Percentiles rank a stretch among this genome's conserved stretches.
These are phyloP conservation scores for Globisporangium recalcitrans DNA, from an alignment of 352 stramenopile genomes.

Conservation along the genomic window DNA sequence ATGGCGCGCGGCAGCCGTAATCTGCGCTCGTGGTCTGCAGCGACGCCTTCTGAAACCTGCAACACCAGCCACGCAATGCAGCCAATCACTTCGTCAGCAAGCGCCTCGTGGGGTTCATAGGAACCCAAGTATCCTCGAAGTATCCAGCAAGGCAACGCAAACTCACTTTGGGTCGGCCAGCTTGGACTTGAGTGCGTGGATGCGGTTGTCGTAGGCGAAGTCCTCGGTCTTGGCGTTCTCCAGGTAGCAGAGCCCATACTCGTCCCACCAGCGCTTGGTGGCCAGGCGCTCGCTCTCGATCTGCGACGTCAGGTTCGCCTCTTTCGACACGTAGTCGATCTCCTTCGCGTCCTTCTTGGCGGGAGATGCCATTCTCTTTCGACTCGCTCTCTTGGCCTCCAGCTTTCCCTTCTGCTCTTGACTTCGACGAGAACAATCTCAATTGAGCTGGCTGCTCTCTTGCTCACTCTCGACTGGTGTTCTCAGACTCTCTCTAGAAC, in stretches of 20 bases:
- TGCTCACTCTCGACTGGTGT: background rate
- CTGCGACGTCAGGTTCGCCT: slow-evolving; percentile 77
- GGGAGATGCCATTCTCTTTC: slow-evolving; percentile 23
- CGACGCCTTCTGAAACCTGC: slow-evolving; percentile 47
- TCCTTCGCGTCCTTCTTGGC: slow-evolving; percentile 59
- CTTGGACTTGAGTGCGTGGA: slow-evolving; percentile 64
- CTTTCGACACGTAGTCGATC: slow-evolving; percentile 78
- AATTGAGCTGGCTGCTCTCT: background rate
- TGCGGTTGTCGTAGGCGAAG: slow-evolving; percentile 79
- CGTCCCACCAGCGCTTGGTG: slow-evolving; percentile 78
- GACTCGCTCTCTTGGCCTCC: background rate
- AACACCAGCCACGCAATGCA: slow-evolving; percentile 15
- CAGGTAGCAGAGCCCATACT: slow-evolving; percentile 75
- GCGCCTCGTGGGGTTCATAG: background rate
- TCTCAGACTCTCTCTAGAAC: background rate
- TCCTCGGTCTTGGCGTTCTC: slow-evolving; percentile 74
- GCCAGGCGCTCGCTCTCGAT: slow-evolving; percentile 78
- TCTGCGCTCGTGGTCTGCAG: slow-evolving; percentile 57
- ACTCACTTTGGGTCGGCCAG: slow-evolving; percentile 42
- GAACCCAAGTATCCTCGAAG: background rate
- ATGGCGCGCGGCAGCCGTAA: slow-evolving; percentile 64
- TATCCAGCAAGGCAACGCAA: background rate
- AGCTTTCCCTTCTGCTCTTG: too few relatives aligned
- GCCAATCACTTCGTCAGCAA: background rate
- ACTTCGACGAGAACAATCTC: background rate